A percentile compares a stretch with the other conserved stretches of the same genome.
Conservation (phyloP, 2,329 filamentous ascomycete species). For the Colletotrichum spinosum region DNA sequence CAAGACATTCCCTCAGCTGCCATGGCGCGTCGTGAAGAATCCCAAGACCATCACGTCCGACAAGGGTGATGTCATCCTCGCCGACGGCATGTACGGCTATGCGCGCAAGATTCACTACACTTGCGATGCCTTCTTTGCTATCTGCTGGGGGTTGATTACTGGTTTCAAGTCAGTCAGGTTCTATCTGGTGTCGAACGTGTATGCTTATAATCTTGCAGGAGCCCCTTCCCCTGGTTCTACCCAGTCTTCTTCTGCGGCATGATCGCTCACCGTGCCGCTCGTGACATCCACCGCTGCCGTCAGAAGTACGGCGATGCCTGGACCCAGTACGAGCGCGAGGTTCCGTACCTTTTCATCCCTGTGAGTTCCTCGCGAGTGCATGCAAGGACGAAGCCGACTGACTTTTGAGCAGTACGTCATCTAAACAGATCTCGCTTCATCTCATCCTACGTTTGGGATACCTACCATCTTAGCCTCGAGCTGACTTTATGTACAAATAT, state of each 20-base stretch:
- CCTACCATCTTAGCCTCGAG: neutral
- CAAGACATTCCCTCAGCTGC: slow-evolving; percentile 89
- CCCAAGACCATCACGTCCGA: slow-evolving; percentile 81
- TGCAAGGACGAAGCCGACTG: neutral
- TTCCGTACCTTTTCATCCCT: slow-evolving; percentile 83
- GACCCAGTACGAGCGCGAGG: slow-evolving; percentile 82
- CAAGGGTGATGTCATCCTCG: slow-evolving; percentile 80
- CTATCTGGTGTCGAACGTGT: too few species aligned
- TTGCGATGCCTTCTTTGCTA: slow-evolving; percentile 82
- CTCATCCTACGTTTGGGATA: neutral
- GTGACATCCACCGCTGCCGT: slow-evolving; percentile 81
- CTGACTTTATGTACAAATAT: slow-evolving; percentile 15
- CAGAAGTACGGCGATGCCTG: slow-evolving; percentile 86
- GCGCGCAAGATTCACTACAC: slow-evolving; percentile 70
- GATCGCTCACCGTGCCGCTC: slow-evolving; percentile 81
- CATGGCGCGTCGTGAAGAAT: slow-evolving; percentile 86
- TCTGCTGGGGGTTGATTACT: slow-evolving; percentile 84
- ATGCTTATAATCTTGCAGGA: slow-evolving; percentile 46
- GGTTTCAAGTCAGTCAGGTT: slow-evolving; percentile 67
- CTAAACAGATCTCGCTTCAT: neutral
- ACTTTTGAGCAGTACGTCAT: slow-evolving; percentile 7
- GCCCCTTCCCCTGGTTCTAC: slow-evolving; percentile 92
- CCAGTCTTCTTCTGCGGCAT: slow-evolving; percentile 83
- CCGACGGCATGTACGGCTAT: slow-evolving; percentile 82
- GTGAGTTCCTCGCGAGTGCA: slow-evolving; percentile 42